Percentiles rank a stretch among this genome's conserved stretches.
Evolutionary conservation across 495 filamentous ascomycete genomes (phyloP).

Genomic region (Aspergillus bertholletiae): DNA sequence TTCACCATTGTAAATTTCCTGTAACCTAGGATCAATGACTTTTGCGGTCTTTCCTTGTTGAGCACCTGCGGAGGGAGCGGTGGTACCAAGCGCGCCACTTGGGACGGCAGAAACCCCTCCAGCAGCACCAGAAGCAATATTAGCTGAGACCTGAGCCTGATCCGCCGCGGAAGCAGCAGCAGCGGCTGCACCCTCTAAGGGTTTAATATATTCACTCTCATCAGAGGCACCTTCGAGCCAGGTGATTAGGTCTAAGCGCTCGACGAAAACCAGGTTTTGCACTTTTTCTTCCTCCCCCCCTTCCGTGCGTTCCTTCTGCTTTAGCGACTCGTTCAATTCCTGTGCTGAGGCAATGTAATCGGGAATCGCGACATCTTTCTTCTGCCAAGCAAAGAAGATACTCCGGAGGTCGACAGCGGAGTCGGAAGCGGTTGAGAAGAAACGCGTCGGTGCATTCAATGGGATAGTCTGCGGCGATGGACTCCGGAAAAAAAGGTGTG

Average conservation of each 20-base stretch:
- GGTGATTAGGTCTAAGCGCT: slow-evolving; percentile 82
- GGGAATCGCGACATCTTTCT: slow-evolving; percentile 80
- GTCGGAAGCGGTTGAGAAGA: slow-evolving; percentile 59
- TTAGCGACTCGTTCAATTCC: slow-evolving; percentile 75
- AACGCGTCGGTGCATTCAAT: slow-evolving; percentile 77
- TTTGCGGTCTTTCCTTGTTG: slow-evolving; percentile 46
- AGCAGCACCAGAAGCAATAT: slow-evolving; percentile 40
- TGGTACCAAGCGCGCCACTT: slow-evolving; percentile 14
- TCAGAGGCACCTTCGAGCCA: slow-evolving; percentile 89
- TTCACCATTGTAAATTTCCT: slow-evolving; percentile 87
- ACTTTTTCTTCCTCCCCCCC: slow-evolving; percentile 51
- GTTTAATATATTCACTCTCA: slow-evolving; percentile 88
- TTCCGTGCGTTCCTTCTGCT: slow-evolving; percentile 48
- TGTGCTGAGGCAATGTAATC: slow-evolving; percentile 85
- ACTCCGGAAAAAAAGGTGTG: slow-evolving; percentile 73
- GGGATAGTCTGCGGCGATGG: slow-evolving; percentile 62
- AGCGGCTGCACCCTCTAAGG: slow-evolving; percentile 60
- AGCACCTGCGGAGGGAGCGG: slow-evolving; percentile 47
- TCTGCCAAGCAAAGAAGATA: slow-evolving; percentile 92
- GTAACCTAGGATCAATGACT: slow-evolving; percentile 72
- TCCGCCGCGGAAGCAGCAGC: slow-evolving; percentile 44
- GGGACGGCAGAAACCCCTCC: slow-evolving; percentile 27
- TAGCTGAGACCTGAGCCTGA: slow-evolving; percentile 32
- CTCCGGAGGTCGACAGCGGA: slow-evolving; percentile 82
- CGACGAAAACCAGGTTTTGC: slow-evolving; percentile 83